Percentiles rank a stretch among this genome's conserved stretches.
Conservation (phyloP, 495 filamentous ascomycete species). For the Aspergillus baeticus region DNA sequence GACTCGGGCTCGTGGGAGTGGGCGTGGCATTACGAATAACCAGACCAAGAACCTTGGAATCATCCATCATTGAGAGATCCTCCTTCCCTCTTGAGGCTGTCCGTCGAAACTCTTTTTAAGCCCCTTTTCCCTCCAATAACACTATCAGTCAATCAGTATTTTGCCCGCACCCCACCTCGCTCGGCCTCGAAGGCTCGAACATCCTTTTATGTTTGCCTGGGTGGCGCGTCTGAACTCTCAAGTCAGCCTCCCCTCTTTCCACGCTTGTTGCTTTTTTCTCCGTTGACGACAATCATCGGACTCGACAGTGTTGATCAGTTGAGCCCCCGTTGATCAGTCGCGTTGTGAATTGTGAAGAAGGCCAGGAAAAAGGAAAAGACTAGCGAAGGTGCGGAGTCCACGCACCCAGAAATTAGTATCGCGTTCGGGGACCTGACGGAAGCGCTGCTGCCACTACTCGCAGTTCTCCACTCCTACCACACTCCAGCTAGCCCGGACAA, state of each 20-base stretch:
- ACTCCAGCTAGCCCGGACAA: background rate
- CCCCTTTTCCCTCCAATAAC: conserved; percentile 6
- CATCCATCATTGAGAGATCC: background rate
- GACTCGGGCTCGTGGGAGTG: conserved; percentile 18
- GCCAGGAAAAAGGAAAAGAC: background rate
- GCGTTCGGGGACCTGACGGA: conserved; percentile 1
- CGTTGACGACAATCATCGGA: background rate
- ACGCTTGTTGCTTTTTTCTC: conserved; percentile 1
- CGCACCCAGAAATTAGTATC: background rate
- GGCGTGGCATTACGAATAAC: conserved; percentile 18
- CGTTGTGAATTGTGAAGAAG: background rate
- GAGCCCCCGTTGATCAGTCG: conserved; percentile 7
- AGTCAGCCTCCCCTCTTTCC: conserved; percentile 21
- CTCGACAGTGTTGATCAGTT: background rate
- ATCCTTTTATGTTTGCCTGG: conserved; percentile 13
- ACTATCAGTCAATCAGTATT: background rate
- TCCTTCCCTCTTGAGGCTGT: conserved; percentile 4
- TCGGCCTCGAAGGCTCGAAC: conserved; percentile 8
- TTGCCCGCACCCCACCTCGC: background rate
- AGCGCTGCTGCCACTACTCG: background rate
- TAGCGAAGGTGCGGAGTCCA: background rate
- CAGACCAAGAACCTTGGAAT: no score
- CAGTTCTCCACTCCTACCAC: background rate
- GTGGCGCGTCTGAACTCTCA: conserved; percentile 16
- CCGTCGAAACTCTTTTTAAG: conserved; percentile 8